Evolutionary conservation across 495 filamentous ascomycete species (phyloP).

Genomic region (Daldinia loculata): DNA sequence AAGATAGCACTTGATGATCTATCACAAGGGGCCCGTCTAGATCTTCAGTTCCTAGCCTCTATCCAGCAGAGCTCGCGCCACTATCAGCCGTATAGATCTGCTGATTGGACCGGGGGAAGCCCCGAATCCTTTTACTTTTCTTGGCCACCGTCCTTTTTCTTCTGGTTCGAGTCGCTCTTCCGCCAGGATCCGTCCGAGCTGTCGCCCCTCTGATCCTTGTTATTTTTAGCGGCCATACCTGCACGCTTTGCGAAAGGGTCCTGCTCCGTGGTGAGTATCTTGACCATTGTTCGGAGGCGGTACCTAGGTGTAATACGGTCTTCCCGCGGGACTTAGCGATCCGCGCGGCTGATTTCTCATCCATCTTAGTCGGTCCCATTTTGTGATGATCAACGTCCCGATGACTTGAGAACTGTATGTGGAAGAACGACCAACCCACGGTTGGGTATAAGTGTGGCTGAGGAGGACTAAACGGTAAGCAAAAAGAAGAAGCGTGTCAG

Average conservation of each 20-base stretch:
- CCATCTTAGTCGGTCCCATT: conserved; percentile 56
- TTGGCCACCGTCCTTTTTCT: conserved; percentile 23
- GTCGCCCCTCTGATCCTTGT: conserved; percentile 43
- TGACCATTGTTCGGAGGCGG: not conserved
- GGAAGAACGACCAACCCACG: not conserved
- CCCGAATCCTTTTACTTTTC: conserved; percentile 21
- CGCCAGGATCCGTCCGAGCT: conserved; percentile 12
- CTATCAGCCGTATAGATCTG: not conserved
- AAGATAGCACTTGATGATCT: conserved; percentile 27
- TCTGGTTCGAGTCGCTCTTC: conserved; percentile 23
- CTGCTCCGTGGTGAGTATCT: conserved; percentile 42
- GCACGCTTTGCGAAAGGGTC: conserved; percentile 56
- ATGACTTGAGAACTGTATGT: not conserved
- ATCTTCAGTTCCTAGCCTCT: conserved; percentile 16
- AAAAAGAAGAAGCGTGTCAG: not conserved
- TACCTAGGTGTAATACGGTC: conserved; percentile 40
- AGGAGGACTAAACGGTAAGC: not conserved
- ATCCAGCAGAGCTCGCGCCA: conserved; percentile 1
- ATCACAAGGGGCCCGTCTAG: conserved; percentile 23
- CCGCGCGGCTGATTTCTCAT: conserved; percentile 55
- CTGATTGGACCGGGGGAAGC: conserved; percentile 1
- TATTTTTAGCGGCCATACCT: conserved; percentile 52
- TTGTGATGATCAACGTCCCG: not conserved
- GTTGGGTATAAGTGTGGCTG: not conserved
- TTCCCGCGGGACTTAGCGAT: conserved; percentile 55